Percentiles rank a stretch among this genome's conserved stretches.
Conservation (phyloP, 2,329 filamentous ascomycete genomes). For the Tolypocladium endophyticum region DNA sequence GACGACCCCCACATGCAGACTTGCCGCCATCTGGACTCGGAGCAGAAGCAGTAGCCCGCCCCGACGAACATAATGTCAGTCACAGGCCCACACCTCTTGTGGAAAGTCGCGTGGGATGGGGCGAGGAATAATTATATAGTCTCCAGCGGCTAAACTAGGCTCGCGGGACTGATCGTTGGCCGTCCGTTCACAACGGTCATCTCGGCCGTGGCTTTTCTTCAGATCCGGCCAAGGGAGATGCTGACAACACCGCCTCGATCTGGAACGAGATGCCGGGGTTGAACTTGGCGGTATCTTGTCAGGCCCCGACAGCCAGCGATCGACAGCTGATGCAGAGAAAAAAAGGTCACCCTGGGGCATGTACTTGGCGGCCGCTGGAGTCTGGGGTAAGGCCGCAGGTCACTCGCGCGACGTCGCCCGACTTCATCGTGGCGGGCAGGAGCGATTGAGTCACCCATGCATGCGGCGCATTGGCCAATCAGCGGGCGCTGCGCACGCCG, state of each 20-base stretch:
- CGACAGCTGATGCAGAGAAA: neutral
- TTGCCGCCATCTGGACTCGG: neutral
- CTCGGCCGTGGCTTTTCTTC: neutral
- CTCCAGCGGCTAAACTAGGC: neutral
- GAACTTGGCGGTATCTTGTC: neutral
- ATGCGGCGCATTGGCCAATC: conserved; percentile 21
- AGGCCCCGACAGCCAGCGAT: neutral
- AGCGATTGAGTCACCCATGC: conserved; percentile 19
- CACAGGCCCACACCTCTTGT: neutral
- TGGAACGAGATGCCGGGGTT: neutral
- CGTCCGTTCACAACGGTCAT: neutral
- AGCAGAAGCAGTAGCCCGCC: neutral
- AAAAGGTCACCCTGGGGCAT: neutral
- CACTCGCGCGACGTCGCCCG: neutral
- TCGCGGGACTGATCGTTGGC: neutral
- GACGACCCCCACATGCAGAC: neutral
- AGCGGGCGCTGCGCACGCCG: conserved; percentile 19
- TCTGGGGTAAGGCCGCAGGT: conserved; percentile 5
- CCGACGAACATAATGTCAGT: neutral
- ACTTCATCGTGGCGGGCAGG: neutral
- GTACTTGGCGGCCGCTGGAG: conserved; percentile 1
- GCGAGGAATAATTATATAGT: neutral
- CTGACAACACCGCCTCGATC: neutral
- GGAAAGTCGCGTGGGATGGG: neutral
- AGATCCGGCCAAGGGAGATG: neutral